Percentiles rank a stretch among this genome's conserved stretches.
These are phyloP conservation scores for Silybum marianum DNA, from an alignment of 129 eudicot genomes.

Conservation along the genomic window DNA sequence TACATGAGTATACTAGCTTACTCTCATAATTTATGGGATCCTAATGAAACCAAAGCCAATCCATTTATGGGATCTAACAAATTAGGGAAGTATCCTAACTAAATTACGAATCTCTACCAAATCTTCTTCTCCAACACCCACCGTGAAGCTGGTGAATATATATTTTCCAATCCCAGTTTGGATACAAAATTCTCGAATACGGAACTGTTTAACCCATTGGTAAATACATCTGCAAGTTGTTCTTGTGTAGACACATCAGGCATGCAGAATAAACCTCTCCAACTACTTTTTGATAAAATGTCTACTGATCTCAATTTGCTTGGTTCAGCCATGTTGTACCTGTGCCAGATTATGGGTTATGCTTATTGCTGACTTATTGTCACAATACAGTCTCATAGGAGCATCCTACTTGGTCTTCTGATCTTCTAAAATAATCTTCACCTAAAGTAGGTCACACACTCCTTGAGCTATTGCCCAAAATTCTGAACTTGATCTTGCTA, in stretches of 20 bases:
- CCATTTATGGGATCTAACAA: background rate
- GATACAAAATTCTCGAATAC: background rate
- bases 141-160: background rate
- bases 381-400: background rate
- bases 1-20: too few relatives aligned
- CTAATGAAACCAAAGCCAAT: background rate
- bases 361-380: background rate
- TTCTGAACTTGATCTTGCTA: background rate
- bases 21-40: background rate
- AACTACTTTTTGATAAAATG: background rate
- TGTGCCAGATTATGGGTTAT: background rate
- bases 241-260: background rate
- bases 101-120: background rate
- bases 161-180: background rate
- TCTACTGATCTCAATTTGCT: background rate
- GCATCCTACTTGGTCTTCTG: background rate
- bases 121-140: too few relatives aligned
- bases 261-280: background rate
- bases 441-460: background rate
- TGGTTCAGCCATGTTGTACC: background rate
- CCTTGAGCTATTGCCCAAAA: background rate
- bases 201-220: background rate
- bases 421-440: background rate
- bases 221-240: background rate
- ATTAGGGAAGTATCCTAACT: background rate